Percentiles rank a stretch among this genome's conserved stretches.
Conservation (phyloP, 2,329 filamentous ascomycete genomes). For the Lecanicillium sp. region DNA sequence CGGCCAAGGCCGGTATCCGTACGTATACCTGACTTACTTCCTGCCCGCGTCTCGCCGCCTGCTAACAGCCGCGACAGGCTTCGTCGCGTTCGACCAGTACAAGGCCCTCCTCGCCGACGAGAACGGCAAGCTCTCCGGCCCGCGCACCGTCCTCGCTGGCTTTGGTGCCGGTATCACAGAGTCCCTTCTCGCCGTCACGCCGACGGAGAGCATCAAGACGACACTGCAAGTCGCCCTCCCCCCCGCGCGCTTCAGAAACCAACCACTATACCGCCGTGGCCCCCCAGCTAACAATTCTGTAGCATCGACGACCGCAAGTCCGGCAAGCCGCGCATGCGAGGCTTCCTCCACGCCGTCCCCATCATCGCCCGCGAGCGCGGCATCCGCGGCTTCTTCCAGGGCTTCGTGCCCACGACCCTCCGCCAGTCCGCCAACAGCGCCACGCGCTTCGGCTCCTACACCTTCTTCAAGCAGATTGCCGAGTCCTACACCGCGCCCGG, state of each 20-base stretch:
- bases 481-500: slow-evolving; percentile 89
- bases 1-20: slow-evolving; percentile 92
- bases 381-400: slow-evolving; percentile 89
- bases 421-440: slow-evolving; percentile 93
- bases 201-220: slow-evolving; percentile 97
- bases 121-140: slow-evolving; percentile 83
- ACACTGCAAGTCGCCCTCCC: slow-evolving; percentile 67
- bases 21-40: slow-evolving; percentile 31
- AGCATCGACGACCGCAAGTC: slow-evolving; percentile 93
- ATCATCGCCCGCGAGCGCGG: slow-evolving; percentile 87
- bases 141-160: slow-evolving; percentile 84
- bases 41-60: background rate
- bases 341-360: slow-evolving; percentile 83
- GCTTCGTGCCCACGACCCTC: slow-evolving; percentile 90
- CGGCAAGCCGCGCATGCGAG: slow-evolving; percentile 76
- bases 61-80: slow-evolving; percentile 45
- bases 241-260: too few species aligned
- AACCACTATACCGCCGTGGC: too few species aligned
- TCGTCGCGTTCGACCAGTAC: slow-evolving; percentile 95
- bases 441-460: slow-evolving; percentile 86
- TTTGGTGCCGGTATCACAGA: slow-evolving; percentile 95
- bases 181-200: slow-evolving; percentile 86
- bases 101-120: slow-evolving; percentile 76
- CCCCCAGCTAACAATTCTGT: slow-evolving; percentile 1
- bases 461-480: slow-evolving; percentile 81